These are phyloP conservation scores for Extremus antarcticus DNA, from an alignment of 495 filamentous ascomycete genomes.

Conservation along the genomic window DNA sequence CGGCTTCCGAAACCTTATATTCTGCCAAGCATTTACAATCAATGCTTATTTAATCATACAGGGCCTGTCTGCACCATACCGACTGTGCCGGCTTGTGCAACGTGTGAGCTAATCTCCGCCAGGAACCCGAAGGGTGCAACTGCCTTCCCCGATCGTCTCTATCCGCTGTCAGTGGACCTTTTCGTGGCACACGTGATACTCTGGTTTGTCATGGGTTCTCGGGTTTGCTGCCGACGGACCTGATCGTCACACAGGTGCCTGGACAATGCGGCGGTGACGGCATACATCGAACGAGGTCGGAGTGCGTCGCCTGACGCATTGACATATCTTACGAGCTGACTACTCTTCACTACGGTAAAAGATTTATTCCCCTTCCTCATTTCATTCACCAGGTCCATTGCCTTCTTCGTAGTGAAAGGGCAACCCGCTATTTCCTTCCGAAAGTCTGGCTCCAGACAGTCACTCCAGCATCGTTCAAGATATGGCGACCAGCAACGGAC, in stretches of 20 bases:
- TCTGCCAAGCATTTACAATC: background rate
- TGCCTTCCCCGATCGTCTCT: background rate
- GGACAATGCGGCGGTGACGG: background rate
- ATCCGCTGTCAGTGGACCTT: background rate
- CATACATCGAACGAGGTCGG: no score
- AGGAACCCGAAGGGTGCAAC: background rate
- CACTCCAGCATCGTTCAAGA: background rate
- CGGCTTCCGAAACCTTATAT: background rate
- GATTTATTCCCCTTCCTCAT: background rate
- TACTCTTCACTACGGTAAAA: background rate
- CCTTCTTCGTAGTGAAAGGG: no score
- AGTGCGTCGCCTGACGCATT: no score
- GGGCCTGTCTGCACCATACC: background rate
- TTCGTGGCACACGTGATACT: background rate
- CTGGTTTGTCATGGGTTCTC: background rate
- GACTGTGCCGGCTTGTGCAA: background rate
- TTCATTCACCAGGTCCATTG: background rate
- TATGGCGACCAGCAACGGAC: background rate
- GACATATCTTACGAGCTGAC: background rate
- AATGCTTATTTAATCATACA: background rate
- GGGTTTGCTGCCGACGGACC: background rate
- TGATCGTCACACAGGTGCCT: background rate
- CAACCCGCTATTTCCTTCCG: no score
- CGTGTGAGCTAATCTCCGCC: background rate
- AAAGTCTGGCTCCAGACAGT: no score